Evolutionary conservation across 2,329 filamentous ascomycete genomes (phyloP).

Genomic region (Stemphylium beticola): DNA sequence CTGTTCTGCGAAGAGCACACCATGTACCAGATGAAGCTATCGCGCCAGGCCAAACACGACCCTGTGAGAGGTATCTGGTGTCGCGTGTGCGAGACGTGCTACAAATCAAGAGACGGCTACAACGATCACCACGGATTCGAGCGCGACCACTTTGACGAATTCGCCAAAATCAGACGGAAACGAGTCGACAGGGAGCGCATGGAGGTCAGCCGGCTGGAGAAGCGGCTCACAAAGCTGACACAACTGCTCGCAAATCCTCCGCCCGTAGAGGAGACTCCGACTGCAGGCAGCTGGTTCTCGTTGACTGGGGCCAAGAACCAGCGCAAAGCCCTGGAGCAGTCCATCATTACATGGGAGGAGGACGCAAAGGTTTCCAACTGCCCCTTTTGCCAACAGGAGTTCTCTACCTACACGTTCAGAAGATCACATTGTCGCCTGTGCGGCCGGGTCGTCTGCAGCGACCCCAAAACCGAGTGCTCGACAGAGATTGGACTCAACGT

Average conservation of each 20-base stretch:
- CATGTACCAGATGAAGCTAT: conserved; percentile 99
- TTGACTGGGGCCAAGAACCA: conserved; percentile 69
- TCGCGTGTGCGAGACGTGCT: conserved; percentile 97
- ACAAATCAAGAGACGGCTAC: conserved; percentile 94
- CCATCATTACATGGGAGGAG: conserved; percentile 93
- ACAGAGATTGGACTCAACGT: conserved; percentile 82
- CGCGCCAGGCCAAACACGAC: conserved; percentile 85
- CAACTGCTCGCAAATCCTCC: conserved; percentile 79
- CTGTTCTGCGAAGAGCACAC: conserved; percentile 97
- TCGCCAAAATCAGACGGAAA: conserved; percentile 73
- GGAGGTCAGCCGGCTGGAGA: conserved; percentile 88
- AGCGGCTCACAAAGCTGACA: conserved; percentile 87
- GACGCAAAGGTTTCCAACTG: conserved; percentile 80
- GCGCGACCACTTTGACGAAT: conserved; percentile 74
- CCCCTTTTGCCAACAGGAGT: conserved; percentile 95
- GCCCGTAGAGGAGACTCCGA: conserved; percentile 63
- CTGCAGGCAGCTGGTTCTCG: conserved; percentile 61
- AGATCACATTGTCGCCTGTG: conserved; percentile 95
- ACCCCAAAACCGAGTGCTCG: conserved; percentile 83
- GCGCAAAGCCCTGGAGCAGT: conserved; percentile 84
- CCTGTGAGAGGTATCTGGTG: conserved; percentile 92
- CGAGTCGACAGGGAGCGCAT: conserved; percentile 84
- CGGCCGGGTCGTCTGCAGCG: conserved; percentile 89
- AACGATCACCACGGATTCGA: conserved; percentile 80
- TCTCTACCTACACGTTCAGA: conserved; percentile 89